Base-by-base conservation (phyloP, 768 basidiomycete genomes). In the Dioszegia hungarica region DNA sequence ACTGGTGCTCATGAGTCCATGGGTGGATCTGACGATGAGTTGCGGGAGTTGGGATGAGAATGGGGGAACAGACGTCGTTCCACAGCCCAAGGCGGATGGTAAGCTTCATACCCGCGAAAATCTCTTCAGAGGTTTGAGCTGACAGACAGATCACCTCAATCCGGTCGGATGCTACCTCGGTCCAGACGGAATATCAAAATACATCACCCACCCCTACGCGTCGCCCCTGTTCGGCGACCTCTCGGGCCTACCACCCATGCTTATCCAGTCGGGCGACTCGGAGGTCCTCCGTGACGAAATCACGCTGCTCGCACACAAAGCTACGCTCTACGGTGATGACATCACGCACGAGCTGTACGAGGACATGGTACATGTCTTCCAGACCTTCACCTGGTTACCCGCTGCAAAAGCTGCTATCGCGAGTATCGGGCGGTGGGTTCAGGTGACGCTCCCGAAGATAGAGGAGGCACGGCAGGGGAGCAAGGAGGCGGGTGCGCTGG, bases 1-100 rank as follows among this genome's bases (percentile, higher is more conserved):
- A 3, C 86, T 86, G 8, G 89, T 98, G 27, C 75, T 95, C 36
- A 85, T 98, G 83, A 91, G 87, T 22, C 92, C 92, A 4, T 97
- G 92, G 92, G 90, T 94, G 63, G 91, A 92, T 86, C 78, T 99
- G 60, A 97, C 95, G 0, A 89, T 95, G 85, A 93, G 90, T 63
- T 97, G 92, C 74, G 89, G 92, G 54, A 94, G 91, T n/a, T 98
- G 94, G 90, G 90, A 94, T 28, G 88, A 87, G 54, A 97, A 97
- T 74, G 85, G 87, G 3, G 62, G 66, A 38, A 72, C 62, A 36
- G 76, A 77, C 53, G 73, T 77, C 12, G 72, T 77, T 0, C 76
- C 76, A 15, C 54, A 66, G 27, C 76, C 76, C 0, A 68, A 70
- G 29, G 62, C 68, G 5, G 72, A 72, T 58, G 76, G 75, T 72